These are phyloP conservation scores for Parsonsia alboflavescens DNA, from an alignment of 257 asterid genomes.

Conservation along the genomic window DNA sequence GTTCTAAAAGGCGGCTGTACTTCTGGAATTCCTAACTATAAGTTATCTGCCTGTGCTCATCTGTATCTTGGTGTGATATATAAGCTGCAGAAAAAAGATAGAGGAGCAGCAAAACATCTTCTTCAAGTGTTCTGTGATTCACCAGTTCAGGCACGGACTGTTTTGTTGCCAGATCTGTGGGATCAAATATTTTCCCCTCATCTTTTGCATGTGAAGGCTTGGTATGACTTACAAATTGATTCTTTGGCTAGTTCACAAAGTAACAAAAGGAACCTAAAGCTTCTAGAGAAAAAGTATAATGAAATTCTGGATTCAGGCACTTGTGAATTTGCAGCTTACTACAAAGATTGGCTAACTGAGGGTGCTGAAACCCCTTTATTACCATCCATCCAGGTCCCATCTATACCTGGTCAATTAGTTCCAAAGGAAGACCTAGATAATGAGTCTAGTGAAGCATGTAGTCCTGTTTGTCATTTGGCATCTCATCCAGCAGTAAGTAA, in stretches of 20 bases:
- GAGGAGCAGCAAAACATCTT: constrained; percentile 61
- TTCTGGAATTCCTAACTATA: constrained; percentile 57
- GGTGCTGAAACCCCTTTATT: constrained; percentile 52
- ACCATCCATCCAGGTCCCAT: constrained; percentile 50
- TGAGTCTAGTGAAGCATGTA: constrained; percentile 24
- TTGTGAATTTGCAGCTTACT: constrained; percentile 51
- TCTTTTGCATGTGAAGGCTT: constrained; percentile 50
- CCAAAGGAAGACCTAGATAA: constrained; percentile 31
- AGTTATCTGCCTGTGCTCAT: constrained; percentile 89
- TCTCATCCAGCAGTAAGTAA: constrained; percentile 60
- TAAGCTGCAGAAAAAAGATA: constrained; percentile 58
- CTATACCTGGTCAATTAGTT: constrained; percentile 24
- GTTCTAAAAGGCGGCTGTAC: constrained; percentile 54
- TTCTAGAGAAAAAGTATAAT: constrained; percentile 42
- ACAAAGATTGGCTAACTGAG: constrained; percentile 72
- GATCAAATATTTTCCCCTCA: constrained; percentile 55
- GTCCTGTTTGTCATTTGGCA: constrained; percentile 39
- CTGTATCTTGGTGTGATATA: constrained; percentile 71
- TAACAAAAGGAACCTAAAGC: constrained; percentile 29
- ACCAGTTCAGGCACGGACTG: constrained; percentile 57
- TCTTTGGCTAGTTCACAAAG: constrained; percentile 28
- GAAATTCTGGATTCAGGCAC: constrained; percentile 64
- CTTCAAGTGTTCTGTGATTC: constrained; percentile 69
- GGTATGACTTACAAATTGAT: constrained; percentile 49
- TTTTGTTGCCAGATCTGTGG: constrained; percentile 64